Conservation (phyloP, 129 eudicot species). For the Oenanthe sinensis region DNA sequence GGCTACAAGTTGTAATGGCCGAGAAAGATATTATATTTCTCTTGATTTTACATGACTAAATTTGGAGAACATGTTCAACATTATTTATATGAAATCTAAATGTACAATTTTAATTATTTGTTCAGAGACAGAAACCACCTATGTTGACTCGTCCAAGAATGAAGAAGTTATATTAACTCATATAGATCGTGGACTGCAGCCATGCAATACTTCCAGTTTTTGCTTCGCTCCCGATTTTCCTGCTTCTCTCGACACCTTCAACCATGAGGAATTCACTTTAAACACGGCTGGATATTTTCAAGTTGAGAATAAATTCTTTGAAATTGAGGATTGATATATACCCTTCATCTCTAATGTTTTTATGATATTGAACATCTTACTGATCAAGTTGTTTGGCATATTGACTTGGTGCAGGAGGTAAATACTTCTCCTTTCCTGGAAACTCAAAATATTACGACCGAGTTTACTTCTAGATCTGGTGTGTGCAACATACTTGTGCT, state of each 20-base stretch:
- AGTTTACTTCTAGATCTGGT: slow-evolving; percentile 43
- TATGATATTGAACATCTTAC: neutral
- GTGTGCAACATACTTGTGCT: slow-evolving; percentile 11
- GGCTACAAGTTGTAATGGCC: neutral
- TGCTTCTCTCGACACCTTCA: slow-evolving; percentile 27
- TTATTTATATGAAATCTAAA: slow-evolving; percentile 17
- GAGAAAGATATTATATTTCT: neutral
- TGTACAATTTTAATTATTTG: slow-evolving; percentile 12
- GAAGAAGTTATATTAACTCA: slow-evolving; percentile 17
- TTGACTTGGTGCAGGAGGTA: slow-evolving; percentile 35
- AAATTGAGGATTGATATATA: slow-evolving; percentile 25
- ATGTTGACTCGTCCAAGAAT: slow-evolving; percentile 18
- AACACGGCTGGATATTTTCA: slow-evolving; percentile 24
- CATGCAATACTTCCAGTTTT: slow-evolving; percentile 16
- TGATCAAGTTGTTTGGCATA: neutral
- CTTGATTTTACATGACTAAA: neutral
- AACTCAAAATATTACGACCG: slow-evolving; percentile 25
- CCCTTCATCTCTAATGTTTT: neutral
- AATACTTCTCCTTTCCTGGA: slow-evolving; percentile 31
- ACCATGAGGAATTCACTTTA: slow-evolving; percentile 35
- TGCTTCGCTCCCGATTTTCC: slow-evolving; percentile 18
- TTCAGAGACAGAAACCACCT: slow-evolving; percentile 27
- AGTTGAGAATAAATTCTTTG: slow-evolving; percentile 24
- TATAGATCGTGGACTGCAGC: slow-evolving; percentile 5
- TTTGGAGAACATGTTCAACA: neutral